Evolutionary conservation across 768 basidiomycete species (phyloP).

Genomic region (Russula emetica): DNA sequence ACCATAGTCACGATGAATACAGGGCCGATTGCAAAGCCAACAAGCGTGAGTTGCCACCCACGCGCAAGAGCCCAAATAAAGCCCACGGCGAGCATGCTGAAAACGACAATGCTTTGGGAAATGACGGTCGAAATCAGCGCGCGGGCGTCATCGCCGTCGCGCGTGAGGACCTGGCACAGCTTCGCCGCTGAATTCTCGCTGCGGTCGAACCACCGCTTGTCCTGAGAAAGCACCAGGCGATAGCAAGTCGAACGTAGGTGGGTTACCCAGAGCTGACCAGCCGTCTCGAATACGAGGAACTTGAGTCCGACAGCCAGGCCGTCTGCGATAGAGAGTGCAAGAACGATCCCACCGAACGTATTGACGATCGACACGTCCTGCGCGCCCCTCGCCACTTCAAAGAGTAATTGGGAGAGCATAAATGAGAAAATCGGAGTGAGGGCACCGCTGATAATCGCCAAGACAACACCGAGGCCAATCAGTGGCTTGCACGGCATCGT

Average conservation of each 20-base stretch:
- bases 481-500: slow-evolving; percentile 71
- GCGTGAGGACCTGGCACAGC: slow-evolving; percentile 73
- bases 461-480: slow-evolving; percentile 61
- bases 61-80: slow-evolving; percentile 82
- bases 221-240: slow-evolving; percentile 62
- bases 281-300: slow-evolving; percentile 74
- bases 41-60: slow-evolving; percentile 92
- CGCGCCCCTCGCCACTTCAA: slow-evolving; percentile 68
- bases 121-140: slow-evolving; percentile 69
- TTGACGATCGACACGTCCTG: slow-evolving; percentile 59
- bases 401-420: slow-evolving; percentile 77
- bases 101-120: slow-evolving; percentile 67
- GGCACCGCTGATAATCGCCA: slow-evolving; percentile 71
- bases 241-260: slow-evolving; percentile 55
- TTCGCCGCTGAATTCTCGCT: slow-evolving; percentile 52
- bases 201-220: slow-evolving; percentile 84
- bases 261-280: slow-evolving; percentile 72
- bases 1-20: slow-evolving; percentile 75
- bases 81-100: slow-evolving; percentile 77
- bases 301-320: slow-evolving; percentile 72
- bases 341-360: slow-evolving; percentile 64
- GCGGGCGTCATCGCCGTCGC: slow-evolving; percentile 86
- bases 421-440: slow-evolving; percentile 92
- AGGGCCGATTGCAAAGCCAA: slow-evolving; percentile 82
- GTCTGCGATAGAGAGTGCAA: slow-evolving; percentile 70